These are phyloP conservation scores for Oldenlandia corymbosa DNA, from an alignment of 257 asterid species.

Conservation along the genomic window DNA sequence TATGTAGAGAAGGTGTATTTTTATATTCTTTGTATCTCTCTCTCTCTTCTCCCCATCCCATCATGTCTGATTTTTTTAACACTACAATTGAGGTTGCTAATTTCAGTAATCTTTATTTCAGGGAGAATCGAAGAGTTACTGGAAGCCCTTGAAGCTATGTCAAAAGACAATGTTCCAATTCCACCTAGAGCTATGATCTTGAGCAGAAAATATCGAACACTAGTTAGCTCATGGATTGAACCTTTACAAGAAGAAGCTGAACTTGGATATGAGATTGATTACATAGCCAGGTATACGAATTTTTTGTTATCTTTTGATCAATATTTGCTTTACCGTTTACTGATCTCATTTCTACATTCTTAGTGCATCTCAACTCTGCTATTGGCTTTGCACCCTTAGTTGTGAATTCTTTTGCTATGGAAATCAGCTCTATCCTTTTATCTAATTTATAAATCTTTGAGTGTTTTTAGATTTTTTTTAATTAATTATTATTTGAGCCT, in stretches of 20 bases:
- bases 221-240: slow-evolving; percentile 99
- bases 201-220: slow-evolving; percentile 86
- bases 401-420: background rate
- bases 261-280: slow-evolving; percentile 93
- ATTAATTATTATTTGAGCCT: background rate
- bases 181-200: slow-evolving; percentile 94
- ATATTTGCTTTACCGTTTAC: slow-evolving; percentile 13
- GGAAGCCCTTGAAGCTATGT: slow-evolving; percentile 88
- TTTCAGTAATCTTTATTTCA: slow-evolving; percentile 18
- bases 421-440: background rate
- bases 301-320: slow-evolving; percentile 21
- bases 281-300: slow-evolving; percentile 69
- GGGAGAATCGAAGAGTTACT: slow-evolving; percentile 87
- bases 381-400: background rate
- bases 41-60: background rate
- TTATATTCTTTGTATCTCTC: background rate
- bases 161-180: slow-evolving; percentile 68
- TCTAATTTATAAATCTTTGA: background rate
- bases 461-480: too few species aligned
- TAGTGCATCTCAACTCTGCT: slow-evolving; percentile 4
- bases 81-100: background rate
- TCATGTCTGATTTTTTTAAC: background rate
- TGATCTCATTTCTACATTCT: background rate
- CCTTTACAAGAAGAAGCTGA: slow-evolving; percentile 99
- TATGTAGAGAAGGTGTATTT: slow-evolving; percentile 84